Conservation (phyloP, 139 green algal genomes). For the Monoraphidium neglectum region DNA sequence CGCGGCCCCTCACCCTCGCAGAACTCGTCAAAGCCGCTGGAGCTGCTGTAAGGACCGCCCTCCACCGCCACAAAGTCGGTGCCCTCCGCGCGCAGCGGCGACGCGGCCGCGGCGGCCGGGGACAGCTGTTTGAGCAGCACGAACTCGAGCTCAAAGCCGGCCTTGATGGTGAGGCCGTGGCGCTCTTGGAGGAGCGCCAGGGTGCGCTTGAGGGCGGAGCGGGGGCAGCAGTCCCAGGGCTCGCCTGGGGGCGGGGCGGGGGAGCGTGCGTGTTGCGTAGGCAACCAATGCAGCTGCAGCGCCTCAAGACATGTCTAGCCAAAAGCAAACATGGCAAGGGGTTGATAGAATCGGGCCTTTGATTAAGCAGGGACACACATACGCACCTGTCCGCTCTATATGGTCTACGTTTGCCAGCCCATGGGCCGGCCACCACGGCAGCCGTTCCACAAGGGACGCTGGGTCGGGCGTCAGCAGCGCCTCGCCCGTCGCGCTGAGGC, state of each 20-base stretch:
- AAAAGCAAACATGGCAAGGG: not conserved
- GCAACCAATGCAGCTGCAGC: not conserved
- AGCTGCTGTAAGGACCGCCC: slow-evolving; percentile 41
- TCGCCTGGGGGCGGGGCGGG: not conserved
- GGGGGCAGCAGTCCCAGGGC: slow-evolving; percentile 46
- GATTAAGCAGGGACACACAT: too few species aligned
- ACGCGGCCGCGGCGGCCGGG: not conserved
- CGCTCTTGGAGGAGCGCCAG: slow-evolving; percentile 11
- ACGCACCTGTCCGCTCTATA: not conserved
- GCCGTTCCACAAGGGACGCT: not conserved
- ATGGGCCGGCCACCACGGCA: slow-evolving; percentile 28
- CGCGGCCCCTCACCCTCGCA: slow-evolving; percentile 45
- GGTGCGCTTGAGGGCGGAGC: slow-evolving; percentile 31
- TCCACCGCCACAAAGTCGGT: slow-evolving; percentile 35
- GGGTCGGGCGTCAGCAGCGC: slow-evolving; percentile 40
- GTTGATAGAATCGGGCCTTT: too few species aligned
- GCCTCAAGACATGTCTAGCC: not conserved
- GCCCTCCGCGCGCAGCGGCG: not conserved
- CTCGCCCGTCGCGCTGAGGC: slow-evolving; percentile 39
- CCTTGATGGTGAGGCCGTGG: slow-evolving; percentile 21
- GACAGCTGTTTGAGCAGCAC: slow-evolving; percentile 38
- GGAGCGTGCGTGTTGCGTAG: not conserved
- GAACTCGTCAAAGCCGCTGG: slow-evolving; percentile 27
- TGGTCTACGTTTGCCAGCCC: not conserved
- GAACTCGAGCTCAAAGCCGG: slow-evolving; percentile 64